Base-by-base conservation (phyloP, 2,329 filamentous ascomycete species). In the Chalaropsis thielavioides region DNA sequence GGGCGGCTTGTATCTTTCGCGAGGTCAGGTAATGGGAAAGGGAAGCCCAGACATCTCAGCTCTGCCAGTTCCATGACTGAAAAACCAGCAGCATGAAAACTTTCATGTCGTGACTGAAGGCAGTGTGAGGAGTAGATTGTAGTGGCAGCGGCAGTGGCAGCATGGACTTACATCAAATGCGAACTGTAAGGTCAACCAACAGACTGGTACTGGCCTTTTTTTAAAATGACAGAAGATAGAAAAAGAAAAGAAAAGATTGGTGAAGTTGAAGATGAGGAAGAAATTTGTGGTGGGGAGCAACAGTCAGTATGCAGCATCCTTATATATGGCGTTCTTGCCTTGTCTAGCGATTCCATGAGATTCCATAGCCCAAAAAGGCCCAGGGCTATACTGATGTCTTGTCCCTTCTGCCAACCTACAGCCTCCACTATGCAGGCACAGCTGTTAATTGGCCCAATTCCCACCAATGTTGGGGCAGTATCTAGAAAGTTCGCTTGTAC, bases 271-370 rank as follows among this genome's bases (percentile, higher is more conserved):
- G 41, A 51, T 63, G 58, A 38, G 35, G 59, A 51, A 61, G n/a
- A 59, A 63, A 64, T 63, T 58, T 46, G 15, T 51, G 22, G 59
- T 49, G 65, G 22, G 62, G 54, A 64, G 65, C 62, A 64, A 58
- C 62, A 62, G 40, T 40, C 41, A 44, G 41, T 19, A 27, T 63
- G 1, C 13, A 56, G 22, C 51, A 56, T 35, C 51, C 64, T 66
- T 66, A 66, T 63, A 66, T 66, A 66, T 63, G 35, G 40, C 40
- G 63, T 62, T 56, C 31, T 51, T 56, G 41, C 41, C 31, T 44
- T 46, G 59, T 64, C 62, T 54, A 61, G 44, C 59, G 68, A 69
- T 69, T 69, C 68, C 64, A 69, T 66, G 67, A 66, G 68, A 68
- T 69, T 69, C 68, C 65, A 69, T 69, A 63, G 66, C 60, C 61